A percentile compares a stretch with the other conserved stretches of the same genome.
These are phyloP conservation scores for Didymella glomerata DNA, from an alignment of 2,329 filamentous ascomycete genomes.

Conservation along the genomic window DNA sequence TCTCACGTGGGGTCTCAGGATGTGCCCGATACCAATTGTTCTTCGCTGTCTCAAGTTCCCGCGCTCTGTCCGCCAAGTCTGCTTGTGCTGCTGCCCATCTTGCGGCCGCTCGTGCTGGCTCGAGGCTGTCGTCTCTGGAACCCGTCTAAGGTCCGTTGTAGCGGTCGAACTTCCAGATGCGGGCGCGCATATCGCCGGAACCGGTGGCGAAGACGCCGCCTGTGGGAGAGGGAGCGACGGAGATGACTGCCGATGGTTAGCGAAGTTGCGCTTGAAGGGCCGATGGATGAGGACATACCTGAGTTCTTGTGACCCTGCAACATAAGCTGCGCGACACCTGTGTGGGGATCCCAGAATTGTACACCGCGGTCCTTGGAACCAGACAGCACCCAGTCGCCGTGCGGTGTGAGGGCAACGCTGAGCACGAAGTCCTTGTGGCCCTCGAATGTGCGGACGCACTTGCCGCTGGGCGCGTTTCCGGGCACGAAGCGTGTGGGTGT, in stretches of 20 bases:
- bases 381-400: conserved; percentile 94
- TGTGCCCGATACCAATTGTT: no score
- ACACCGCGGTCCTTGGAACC: conserved; percentile 97
- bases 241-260: conserved; percentile 73
- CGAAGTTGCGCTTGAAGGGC: background rate
- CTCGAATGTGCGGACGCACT: conserved; percentile 96
- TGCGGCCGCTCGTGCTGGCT: background rate
- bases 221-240: conserved; percentile 89
- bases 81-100: background rate
- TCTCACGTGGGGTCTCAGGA: background rate
- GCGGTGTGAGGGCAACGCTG: conserved; percentile 91
- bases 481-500: conserved; percentile 72
- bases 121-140: background rate
- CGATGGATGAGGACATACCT: conserved; percentile 56
- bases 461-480: conserved; percentile 79
- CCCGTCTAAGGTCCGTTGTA: conserved; percentile 43
- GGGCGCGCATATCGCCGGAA: conserved; percentile 95
- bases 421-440: conserved; percentile 99
- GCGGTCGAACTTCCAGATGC: conserved; percentile 79
- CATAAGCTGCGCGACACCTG: conserved; percentile 95
- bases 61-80: background rate
- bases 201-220: conserved; percentile 93
- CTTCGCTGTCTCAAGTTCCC: background rate
- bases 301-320: conserved; percentile 99
- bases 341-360: conserved; percentile 97